Evolutionary conservation across 441 rosid genomes (phyloP).

Genomic region (Omphalea diandra): DNA sequence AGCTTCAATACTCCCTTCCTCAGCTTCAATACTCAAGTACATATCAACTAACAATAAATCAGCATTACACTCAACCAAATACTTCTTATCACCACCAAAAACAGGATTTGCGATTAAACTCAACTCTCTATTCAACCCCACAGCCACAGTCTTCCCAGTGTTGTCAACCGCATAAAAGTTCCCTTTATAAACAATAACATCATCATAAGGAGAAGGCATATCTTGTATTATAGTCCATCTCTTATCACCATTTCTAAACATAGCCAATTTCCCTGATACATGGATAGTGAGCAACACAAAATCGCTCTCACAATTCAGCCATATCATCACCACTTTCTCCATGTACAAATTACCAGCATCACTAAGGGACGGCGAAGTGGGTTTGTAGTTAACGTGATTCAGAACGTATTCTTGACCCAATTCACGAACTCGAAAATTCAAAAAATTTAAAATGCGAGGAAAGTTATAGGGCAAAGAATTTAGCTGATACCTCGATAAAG

Average conservation of each 20-base stretch:
- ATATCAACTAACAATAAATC: constrained; percentile 77
- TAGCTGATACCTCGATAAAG: constrained; percentile 43
- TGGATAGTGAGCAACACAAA: constrained; percentile 79
- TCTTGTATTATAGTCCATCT: constrained; percentile 67
- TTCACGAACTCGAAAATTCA: constrained; percentile 43
- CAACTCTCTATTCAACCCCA: constrained; percentile 36
- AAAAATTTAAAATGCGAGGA: constrained; percentile 49
- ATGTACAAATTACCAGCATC: constrained; percentile 50
- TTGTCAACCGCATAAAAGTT: constrained; percentile 73
- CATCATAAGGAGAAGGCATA: constrained; percentile 86
- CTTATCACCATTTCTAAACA: constrained; percentile 54
- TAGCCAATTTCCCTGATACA: constrained; percentile 79
- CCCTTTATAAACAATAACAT: constrained; percentile 61
- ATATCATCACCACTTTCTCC: constrained; percentile 72
- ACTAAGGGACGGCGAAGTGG: constrained; percentile 18
- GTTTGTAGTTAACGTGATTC: constrained; percentile 40
- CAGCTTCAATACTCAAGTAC: constrained; percentile 63
- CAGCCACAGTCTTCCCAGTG: constrained; percentile 64
- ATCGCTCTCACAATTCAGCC: constrained; percentile 33
- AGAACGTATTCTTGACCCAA: constrained; percentile 69
- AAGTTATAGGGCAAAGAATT: constrained; percentile 38
- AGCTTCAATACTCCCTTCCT: constrained; percentile 52
- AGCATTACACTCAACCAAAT: constrained; percentile 69
- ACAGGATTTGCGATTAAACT: constrained; percentile 46
- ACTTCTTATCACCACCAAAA: constrained; percentile 93